Evolutionary conservation across 2,329 filamentous ascomycete genomes (phyloP).

Genomic region (Paecilomyces dactylethromorphus): DNA sequence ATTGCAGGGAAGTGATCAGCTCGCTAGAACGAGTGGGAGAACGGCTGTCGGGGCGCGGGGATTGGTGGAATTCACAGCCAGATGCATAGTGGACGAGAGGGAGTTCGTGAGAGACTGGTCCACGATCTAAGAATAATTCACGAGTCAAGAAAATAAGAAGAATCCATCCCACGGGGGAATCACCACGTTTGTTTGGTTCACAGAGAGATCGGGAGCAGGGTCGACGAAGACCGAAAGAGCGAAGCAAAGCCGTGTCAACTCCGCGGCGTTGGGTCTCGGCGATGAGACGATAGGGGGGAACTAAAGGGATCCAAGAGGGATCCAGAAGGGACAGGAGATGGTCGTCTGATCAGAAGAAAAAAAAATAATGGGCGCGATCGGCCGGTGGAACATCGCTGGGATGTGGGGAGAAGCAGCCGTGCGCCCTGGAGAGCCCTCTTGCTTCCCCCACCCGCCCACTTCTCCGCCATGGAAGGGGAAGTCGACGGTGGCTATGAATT

Average conservation of each 20-base stretch:
- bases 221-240: neutral
- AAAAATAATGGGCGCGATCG: too few relatives aligned
- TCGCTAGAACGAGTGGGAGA: neutral
- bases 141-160: too few relatives aligned
- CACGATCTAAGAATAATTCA: too few relatives aligned
- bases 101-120: too few relatives aligned
- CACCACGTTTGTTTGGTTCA: neutral
- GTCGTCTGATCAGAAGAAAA: slow-evolving; percentile 29
- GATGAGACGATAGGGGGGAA: slow-evolving; percentile 1
- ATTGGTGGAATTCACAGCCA: neutral
- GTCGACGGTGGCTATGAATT: slow-evolving; percentile 1
- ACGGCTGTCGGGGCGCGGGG: neutral
- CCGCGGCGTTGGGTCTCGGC: slow-evolving; percentile 2
- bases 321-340: slow-evolving; percentile 6
- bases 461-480: slow-evolving; percentile 17
- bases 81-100: too few relatives aligned
- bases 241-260: neutral
- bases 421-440: neutral
- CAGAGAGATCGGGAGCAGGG: neutral
- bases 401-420: neutral
- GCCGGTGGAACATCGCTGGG: neutral
- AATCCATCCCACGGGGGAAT: neutral
- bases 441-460: slow-evolving; percentile 19
- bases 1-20: neutral
- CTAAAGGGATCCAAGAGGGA: slow-evolving; percentile 6